Base-by-base conservation (phyloP, 257 asterid species). In the Datura wrightii region DNA sequence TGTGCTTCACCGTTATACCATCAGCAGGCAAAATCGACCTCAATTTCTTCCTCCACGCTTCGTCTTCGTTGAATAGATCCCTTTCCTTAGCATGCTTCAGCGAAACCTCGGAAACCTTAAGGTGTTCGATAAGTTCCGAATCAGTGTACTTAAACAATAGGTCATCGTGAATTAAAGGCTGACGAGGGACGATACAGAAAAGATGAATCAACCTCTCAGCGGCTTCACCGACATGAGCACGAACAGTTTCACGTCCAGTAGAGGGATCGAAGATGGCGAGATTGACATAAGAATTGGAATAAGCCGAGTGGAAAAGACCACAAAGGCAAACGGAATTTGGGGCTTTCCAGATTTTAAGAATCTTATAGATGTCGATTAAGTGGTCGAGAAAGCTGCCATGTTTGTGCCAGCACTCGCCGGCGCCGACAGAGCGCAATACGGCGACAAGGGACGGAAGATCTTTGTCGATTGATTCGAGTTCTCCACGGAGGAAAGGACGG, bases 371-470 rank as follows among this genome's bases (percentile, higher is more conserved):
- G 56, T 91, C 96, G 53, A 95, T 8, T 15, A 95, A 94, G 69
- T 95, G 99, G 5, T 93, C 92, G 59, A 93, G 92, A 88, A 94
- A 94, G 70, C 93, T 93, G 1, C 95, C 97, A 83, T 95, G 98
- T 83, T 95, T 94, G 89, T 95, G 99, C 97, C 97, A 95, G 87
- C 98, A 94, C 89, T 95, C 99, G 5, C 97, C 97, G 58, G 97
- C 97, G 19, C 98, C 99, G 6, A 92, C 94, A 1, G 92, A 91
- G 2, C 89, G 89, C 14, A 95, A 88, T 16, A 94, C 94, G 37
- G 98, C 65, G 15, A 95, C 88, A 13, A 93, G 93, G 5, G 88
- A 83, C 2, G 98, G 98, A 0, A 95, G 93, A 46, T 90, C 87
- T 1, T 85, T 46, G 70, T 94, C 94, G 4, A 94, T 86, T 6